Base-by-base conservation (phyloP, 208 protist genomes). In the Angomonas deanei region DNA sequence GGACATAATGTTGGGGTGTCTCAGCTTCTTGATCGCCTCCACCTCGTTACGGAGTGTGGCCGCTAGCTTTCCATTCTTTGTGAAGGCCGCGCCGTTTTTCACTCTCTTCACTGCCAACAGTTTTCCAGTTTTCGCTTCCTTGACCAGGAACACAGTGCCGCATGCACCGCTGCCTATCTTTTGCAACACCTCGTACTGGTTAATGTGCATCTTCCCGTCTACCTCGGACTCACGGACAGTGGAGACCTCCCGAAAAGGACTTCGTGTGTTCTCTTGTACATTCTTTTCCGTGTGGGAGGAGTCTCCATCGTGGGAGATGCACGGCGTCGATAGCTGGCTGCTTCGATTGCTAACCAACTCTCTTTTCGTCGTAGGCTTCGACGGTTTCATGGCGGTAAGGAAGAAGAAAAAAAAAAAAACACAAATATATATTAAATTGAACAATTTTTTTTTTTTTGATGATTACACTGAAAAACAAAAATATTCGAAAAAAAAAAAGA, bases 1-100 rank as follows among this genome's bases (percentile, higher is more conserved):
- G 23, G 75, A 66, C 3, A 98, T 93, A 52, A 99, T 91, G 76
- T 98, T 98, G 21, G 78, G 79, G 70, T 99, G 97, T 30, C 90
- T 53, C 15, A 98, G 68, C 52, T 97, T 97, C 76, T 98, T 98
- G 86, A 98, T 91, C 38, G 98, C 94, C 1, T 94, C 84, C 60
- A 98, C 91, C 65, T 98, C 96, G n/a, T 81, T 80, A 63, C 85
- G 69, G 64, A 62, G 67, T 15, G 50, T 94, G 49, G 91, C 88
- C 42, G 88, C 88, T 27, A 92, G 82, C 39, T 75, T 69, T 17
- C 66, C 69, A 38, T 80, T 70, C 48, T 76, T 61, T 6, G 61
- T 55, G 11, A 63, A 69, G 64, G 82, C 75, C 4, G 83, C 85
- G 2, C 15, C 8, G 36, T 42, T 42, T 15, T 42, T 42, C 11